phyloP scores from a whole-genome alignment of 2,329 filamentous ascomycete species.

The Trichoderma citrinoviride region DNA sequence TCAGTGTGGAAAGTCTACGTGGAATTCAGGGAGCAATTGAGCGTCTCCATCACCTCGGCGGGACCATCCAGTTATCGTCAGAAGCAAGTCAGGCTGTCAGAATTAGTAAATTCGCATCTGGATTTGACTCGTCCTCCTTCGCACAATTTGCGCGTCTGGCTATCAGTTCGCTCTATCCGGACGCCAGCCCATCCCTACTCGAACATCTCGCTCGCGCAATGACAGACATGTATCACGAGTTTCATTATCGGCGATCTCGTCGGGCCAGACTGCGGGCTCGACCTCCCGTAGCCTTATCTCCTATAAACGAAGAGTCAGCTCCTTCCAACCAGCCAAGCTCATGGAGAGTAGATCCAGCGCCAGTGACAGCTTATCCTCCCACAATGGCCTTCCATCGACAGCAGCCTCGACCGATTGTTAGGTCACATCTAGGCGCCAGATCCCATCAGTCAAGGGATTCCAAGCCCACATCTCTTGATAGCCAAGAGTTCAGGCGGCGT shows the following conservation, averaged over 20 bases:
- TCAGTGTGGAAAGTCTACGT: constrained; percentile 5
- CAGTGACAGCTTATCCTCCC: not conserved
- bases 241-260: constrained; percentile 9
- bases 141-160: not conserved
- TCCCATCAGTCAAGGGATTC: not conserved
- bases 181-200: constrained; percentile 1
- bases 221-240: constrained; percentile 14
- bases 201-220: constrained; percentile 10
- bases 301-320: not conserved
- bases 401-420: not conserved
- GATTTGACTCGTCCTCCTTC: not conserved
- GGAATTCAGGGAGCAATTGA: constrained; percentile 4
- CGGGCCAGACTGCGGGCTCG: constrained; percentile 6
- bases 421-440: not conserved
- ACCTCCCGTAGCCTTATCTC: not conserved
- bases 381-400: not conserved
- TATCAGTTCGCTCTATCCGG: constrained; percentile 6
- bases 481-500: not conserved
- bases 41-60: constrained; percentile 15
- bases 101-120: not conserved
- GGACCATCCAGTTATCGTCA: constrained; percentile 6
- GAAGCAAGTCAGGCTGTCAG: not conserved
- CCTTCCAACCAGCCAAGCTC: too few species aligned
- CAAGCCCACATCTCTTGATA: not conserved
- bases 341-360: too few species aligned